phyloP scores from a whole-genome alignment of 2,329 filamentous ascomycete species.

The Nothophoma quercina region DNA sequence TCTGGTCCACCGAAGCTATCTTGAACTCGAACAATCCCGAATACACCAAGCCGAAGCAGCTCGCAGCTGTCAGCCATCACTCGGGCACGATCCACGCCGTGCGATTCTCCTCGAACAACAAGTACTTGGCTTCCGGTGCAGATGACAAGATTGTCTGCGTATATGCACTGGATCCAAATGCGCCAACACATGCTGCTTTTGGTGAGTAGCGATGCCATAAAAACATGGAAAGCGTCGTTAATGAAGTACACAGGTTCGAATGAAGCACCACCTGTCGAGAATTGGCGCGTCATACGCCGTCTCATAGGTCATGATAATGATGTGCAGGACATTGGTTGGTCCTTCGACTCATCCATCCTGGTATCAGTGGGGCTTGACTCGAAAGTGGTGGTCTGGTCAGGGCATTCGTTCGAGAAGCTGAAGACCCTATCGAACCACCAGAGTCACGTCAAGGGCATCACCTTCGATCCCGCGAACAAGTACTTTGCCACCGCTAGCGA shows the following conservation, averaged over 20 bases:
- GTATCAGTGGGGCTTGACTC: constrained; percentile 97
- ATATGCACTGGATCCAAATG: constrained; percentile 85
- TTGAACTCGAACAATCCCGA: constrained; percentile 76
- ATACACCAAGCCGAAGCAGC: constrained; percentile 83
- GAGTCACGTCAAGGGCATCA: constrained; percentile 98
- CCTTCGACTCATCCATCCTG: constrained; percentile 90
- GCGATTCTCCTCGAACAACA: constrained; percentile 92
- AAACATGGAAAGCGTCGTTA: constrained; percentile 10
- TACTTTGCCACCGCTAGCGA: constrained; percentile 99
- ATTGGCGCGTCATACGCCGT: constrained; percentile 94
- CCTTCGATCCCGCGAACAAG: constrained; percentile 98
- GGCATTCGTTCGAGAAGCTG: constrained; percentile 96
- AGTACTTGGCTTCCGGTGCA: constrained; percentile 94
- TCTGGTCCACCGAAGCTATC: constrained; percentile 97
- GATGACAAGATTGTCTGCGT: constrained; percentile 99
- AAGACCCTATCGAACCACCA: constrained; percentile 93
- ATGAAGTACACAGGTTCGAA: constrained; percentile 67
- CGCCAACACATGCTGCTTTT: constrained; percentile 79
- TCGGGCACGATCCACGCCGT: constrained; percentile 97
- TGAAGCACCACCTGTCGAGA: constrained; percentile 92
- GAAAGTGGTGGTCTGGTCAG: constrained; percentile 98
- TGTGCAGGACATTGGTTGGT: constrained; percentile 97
- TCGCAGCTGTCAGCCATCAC: constrained; percentile 98
- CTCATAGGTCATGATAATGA: constrained; percentile 98
- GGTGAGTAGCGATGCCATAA: constrained; percentile 60